phyloP scores from a whole-genome alignment of 768 basidiomycete genomes.

The Leccinellum luteum region DNA sequence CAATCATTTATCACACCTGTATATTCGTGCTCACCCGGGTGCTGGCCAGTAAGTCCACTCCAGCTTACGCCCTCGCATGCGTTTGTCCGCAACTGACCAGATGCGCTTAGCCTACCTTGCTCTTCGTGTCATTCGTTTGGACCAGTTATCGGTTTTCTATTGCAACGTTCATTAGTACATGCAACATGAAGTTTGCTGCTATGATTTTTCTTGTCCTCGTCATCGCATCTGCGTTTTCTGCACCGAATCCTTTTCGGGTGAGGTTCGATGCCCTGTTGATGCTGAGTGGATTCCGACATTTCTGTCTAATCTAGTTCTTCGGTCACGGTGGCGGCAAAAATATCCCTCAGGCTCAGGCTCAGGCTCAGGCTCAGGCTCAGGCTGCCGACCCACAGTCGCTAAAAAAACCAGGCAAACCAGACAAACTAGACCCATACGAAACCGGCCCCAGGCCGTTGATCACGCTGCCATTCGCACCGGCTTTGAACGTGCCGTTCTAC shows the following conservation, averaged over 20 bases:
- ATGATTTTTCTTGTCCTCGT: background rate
- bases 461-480: background rate
- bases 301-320: background rate
- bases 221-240: background rate
- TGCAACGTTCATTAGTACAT: background rate
- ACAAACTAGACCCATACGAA: background rate
- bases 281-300: background rate
- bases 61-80: background rate
- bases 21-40: background rate
- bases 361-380: too few species aligned
- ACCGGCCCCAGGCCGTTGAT: background rate
- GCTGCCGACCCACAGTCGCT: too few species aligned
- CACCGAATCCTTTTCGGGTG: background rate
- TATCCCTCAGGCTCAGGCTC: too few species aligned
- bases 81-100: background rate
- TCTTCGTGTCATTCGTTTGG: background rate
- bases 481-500: background rate
- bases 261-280: background rate
- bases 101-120: background rate
- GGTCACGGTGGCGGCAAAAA: background rate
- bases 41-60: background rate
- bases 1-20: background rate
- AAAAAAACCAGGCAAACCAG: too few species aligned
- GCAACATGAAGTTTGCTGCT: background rate
- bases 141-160: background rate